Conservation (phyloP, 352 stramenopile genomes). For the Phytophthora vignae region DNA sequence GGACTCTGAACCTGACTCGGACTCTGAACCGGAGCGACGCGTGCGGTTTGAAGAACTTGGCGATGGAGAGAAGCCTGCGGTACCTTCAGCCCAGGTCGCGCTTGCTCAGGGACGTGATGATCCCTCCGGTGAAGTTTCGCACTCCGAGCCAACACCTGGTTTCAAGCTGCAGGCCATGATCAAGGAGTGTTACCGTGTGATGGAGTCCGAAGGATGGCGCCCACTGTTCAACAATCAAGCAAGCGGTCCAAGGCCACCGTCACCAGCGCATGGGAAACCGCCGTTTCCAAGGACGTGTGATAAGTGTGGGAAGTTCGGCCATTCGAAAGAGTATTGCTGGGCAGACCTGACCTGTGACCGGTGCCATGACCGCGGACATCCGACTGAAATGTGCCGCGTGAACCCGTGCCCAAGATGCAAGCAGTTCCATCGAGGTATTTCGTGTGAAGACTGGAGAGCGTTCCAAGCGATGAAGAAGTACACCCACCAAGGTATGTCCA, state of each 20-base stretch:
- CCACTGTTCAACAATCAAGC: neutral
- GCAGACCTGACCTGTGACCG: neutral
- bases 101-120: neutral
- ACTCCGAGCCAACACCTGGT: neutral
- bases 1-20: too few relatives aligned
- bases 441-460: neutral
- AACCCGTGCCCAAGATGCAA: neutral
- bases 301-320: neutral
- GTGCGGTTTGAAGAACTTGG: neutral
- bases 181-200: neutral
- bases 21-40: neutral
- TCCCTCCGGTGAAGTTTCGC: neutral
- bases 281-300: neutral
- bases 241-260: neutral
- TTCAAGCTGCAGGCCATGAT: neutral
- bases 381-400: neutral
- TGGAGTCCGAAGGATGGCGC: neutral
- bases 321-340: neutral
- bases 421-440: neutral
- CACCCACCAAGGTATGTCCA: neutral
- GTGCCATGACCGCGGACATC: neutral
- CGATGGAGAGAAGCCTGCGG: neutral
- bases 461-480: neutral
- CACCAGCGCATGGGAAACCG: neutral
- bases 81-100: neutral